phyloP scores from a whole-genome alignment of 495 filamentous ascomycete species.

The Xylaria cubensis region DNA sequence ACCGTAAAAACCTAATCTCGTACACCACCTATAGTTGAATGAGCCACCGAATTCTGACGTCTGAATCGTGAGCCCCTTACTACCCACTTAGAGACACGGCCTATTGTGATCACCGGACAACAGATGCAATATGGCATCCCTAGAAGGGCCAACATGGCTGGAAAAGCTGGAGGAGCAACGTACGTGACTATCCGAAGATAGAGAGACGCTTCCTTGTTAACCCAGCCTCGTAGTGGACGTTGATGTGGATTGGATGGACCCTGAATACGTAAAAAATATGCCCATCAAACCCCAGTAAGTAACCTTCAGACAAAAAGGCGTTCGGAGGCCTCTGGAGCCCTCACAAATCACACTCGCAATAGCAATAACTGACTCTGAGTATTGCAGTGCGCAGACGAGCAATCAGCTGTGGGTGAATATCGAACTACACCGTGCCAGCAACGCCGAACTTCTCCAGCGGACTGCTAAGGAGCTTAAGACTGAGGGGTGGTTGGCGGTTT shows the following conservation, averaged over 20 bases:
- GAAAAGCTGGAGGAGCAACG: conserved; percentile 39
- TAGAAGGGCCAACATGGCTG: conserved; percentile 30
- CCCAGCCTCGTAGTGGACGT: conserved; percentile 35
- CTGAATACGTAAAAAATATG: conserved; percentile 50
- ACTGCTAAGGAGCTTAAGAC: conserved; percentile 48
- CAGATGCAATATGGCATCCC: conserved; percentile 5
- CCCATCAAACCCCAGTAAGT: conserved; percentile 44
- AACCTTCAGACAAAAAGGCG: too few species aligned
- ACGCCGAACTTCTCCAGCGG: conserved; percentile 44
- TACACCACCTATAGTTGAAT: neutral
- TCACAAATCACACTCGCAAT: too few species aligned
- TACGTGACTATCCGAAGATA: conserved; percentile 10
- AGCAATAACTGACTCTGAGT: too few species aligned
- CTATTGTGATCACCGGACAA: neutral
- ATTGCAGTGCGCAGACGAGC: conserved; percentile 47
- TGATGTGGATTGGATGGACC: conserved; percentile 54
- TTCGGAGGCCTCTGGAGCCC: too few species aligned
- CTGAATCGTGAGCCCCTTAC: neutral
- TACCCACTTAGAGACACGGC: neutral
- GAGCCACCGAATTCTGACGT: neutral
- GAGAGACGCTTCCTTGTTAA: conserved; percentile 14
- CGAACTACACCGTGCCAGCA: conserved; percentile 45
- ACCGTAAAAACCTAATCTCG: neutral
- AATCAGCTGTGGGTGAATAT: conserved; percentile 52
- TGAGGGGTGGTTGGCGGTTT: conserved; percentile 49